Conservation (phyloP, 768 basidiomycete genomes). For the Auriculariales sp. region DNA sequence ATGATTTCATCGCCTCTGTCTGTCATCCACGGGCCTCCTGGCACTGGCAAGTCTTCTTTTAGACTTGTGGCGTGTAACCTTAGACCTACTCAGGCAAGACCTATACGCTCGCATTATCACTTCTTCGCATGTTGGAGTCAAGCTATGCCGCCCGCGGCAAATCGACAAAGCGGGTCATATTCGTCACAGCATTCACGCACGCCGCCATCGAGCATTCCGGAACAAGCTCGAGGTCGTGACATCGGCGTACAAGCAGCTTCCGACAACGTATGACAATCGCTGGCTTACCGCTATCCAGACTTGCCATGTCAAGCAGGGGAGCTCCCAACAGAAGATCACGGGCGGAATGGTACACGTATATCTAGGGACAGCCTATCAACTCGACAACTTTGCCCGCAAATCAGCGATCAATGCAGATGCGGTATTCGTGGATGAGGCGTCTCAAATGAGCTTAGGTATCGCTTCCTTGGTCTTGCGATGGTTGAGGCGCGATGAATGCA, state of each 20-base stretch:
- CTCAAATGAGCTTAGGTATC: conserved; percentile 32
- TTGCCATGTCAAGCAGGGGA: conserved; percentile 27
- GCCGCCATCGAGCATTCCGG: conserved; percentile 37
- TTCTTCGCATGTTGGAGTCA: conserved; percentile 28
- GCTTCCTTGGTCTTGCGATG: conserved; percentile 31
- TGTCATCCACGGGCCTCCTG: conserved; percentile 28
- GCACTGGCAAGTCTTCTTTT: too few relatives aligned
- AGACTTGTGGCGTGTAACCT: too few relatives aligned
- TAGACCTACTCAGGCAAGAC: too few relatives aligned
- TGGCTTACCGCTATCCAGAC: conserved; percentile 31
- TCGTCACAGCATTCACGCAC: conserved; percentile 38
- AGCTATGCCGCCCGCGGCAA: conserved; percentile 16
- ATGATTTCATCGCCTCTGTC: conserved; percentile 30
- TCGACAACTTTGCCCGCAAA: conserved; percentile 33
- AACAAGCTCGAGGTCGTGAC: conserved; percentile 24
- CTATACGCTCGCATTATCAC: conserved; percentile 32
- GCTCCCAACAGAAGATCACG: conserved; percentile 18
- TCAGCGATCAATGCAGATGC: conserved; percentile 26
- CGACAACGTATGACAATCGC: conserved; percentile 14
- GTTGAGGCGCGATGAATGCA: conserved; percentile 18
- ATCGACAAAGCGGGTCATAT: conserved; percentile 23
- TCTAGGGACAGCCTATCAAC: conserved; percentile 13
- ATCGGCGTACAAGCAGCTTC: conserved; percentile 14
- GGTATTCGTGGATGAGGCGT: conserved; percentile 35
- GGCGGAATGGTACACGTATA: conserved; percentile 3